Conservation (phyloP, 176 grass and related monocot species). For the Chrysopogon serrulatus region DNA sequence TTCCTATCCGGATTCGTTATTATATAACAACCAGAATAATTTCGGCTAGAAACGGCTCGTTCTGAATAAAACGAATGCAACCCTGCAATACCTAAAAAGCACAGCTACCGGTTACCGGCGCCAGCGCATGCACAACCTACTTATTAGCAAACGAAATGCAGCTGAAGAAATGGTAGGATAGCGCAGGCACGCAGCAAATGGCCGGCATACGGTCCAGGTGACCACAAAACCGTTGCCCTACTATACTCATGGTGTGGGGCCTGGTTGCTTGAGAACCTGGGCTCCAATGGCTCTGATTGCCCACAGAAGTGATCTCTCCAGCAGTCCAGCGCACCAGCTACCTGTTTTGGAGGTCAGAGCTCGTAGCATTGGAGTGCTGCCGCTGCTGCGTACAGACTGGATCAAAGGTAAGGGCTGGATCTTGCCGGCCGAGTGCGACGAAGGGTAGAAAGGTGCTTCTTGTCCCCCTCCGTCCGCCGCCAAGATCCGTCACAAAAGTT, state of each 20-base stretch:
- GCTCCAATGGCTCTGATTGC: background rate
- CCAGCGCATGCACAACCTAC: background rate
- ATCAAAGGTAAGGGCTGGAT: background rate
- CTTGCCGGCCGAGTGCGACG: background rate
- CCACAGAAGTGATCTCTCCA: background rate
- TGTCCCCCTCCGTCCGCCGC: background rate
- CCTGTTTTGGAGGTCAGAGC: background rate
- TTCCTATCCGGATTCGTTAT: no score
- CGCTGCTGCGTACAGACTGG: background rate
- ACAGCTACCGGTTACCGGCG: background rate
- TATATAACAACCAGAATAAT: no score
- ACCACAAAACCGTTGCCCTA: background rate
- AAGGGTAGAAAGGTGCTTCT: conserved; percentile 4
- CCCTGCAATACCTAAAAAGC: no score
- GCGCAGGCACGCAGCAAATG: background rate
- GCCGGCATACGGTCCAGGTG: background rate
- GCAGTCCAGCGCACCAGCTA: background rate
- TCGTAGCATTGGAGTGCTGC: background rate
- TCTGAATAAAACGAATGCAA: no score
- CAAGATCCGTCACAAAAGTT: background rate
- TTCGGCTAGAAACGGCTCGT: no score
- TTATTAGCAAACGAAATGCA: background rate
- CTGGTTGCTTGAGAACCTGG: background rate
- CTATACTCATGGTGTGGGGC: background rate
- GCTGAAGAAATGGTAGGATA: background rate